A percentile compares a stretch with the other conserved stretches of the same genome.
phyloP scores from a whole-genome alignment of 1,139 yeast species.

The Taphrina sp. region DNA sequence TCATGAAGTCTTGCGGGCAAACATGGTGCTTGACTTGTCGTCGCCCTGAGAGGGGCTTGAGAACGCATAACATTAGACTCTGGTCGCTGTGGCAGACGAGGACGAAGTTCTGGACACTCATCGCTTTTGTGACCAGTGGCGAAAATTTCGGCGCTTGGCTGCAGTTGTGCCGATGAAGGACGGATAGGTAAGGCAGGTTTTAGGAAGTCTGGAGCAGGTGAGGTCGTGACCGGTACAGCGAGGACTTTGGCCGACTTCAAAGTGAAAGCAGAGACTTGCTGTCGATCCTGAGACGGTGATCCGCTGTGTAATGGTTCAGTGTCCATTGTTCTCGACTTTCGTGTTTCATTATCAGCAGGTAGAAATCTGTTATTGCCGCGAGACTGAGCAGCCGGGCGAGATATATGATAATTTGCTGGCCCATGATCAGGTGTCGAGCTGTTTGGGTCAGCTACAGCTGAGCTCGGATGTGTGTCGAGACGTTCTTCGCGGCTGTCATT shows the following conservation, averaged over 20 bases:
- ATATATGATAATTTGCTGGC: not conserved
- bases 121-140: too few species aligned
- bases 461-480: not conserved
- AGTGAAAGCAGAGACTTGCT: not conserved
- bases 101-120: too few species aligned
- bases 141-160: too few species aligned
- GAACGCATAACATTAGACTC: too few species aligned
- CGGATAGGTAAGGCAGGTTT: not conserved
- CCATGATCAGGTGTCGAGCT: not conserved
- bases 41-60: too few species aligned
- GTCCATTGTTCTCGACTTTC: not conserved
- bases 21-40: too few species aligned
- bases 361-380: too few species aligned
- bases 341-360: too few species aligned
- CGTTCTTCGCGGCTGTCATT: not conserved
- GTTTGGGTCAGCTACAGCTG: conserved; percentile 1
- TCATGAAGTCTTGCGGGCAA: not conserved
- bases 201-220: not conserved
- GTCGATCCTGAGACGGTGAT: not conserved
- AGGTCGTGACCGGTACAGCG: not conserved
- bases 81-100: too few species aligned
- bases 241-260: not conserved
- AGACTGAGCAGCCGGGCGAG: not conserved
- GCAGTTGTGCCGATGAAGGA: not conserved
- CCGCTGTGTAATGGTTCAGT: conserved; percentile 1